Evolutionary conservation across 2,329 filamentous ascomycete genomes (phyloP), one percentile per base, ranked within the genome.

Genomic region (Fusarium equiseti): DNA sequence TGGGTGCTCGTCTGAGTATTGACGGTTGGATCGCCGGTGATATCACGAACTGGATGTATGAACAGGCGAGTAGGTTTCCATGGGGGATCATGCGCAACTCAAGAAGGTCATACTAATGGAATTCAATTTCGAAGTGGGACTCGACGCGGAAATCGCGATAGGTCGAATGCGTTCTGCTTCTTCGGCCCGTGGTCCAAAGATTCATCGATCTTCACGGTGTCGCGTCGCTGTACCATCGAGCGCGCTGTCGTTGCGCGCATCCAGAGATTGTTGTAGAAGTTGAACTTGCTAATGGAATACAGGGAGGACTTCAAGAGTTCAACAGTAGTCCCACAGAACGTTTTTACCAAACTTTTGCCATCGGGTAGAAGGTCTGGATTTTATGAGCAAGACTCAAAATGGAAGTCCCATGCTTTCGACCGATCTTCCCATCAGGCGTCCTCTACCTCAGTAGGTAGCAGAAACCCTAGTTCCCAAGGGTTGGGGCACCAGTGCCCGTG

Each of bases 121-220:
- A n/a, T 11, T 11, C 16, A 4, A 38, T 38, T n/a, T 18, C 9
- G 16, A 38, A 38, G 32, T 38, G 16, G 3, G 32, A 35, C 32
- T 35, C 32, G 32, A 13, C 12, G 29, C 29, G 2, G 29, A 29
- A 13, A 29, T 29, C 27, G 11, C 11, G 29, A 29, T 29, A 29
- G 29, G 29, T 29, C 11, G 2, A 6, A 29, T 13, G 5, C 5
- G 5, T 26, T 13, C 11, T 29, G 29, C 12, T 6, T 29, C 29
- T 29, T 29, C 11, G 5, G 11, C 29, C 29, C 11, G 5, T 29
- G 29, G 11, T 31, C 6, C 29, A 3, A 31, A 13, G 0, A 18
- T 35, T 1, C 32, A 5, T 3, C 8, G 2, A 18, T 0, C 2
- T 8, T 38, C 32, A 6, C 9, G 9, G 16, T 38, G 35, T 38